A percentile compares a stretch with the other conserved stretches of the same genome.
Evolutionary conservation across 768 basidiomycete species (phyloP).

Genomic region (Favolaschia claudopus): DNA sequence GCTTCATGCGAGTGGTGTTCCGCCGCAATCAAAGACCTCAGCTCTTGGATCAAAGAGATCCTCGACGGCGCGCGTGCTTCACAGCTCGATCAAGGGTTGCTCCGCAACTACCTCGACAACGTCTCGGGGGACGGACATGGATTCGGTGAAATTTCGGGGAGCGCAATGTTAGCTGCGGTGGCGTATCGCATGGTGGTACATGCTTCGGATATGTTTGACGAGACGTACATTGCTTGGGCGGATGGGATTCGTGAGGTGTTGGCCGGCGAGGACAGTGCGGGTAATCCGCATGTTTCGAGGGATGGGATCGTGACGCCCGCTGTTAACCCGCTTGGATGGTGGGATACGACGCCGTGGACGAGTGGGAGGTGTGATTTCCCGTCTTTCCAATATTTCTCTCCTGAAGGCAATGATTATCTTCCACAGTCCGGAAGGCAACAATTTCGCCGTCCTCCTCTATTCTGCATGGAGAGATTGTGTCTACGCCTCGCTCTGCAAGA

Average conservation of each 20-base stretch:
- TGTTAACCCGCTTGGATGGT: constrained; percentile 46
- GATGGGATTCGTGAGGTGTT: constrained; percentile 36
- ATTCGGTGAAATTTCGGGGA: constrained; percentile 47
- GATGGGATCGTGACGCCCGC: constrained; percentile 43
- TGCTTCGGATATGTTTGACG: constrained; percentile 14
- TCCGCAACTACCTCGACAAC: constrained; percentile 27
- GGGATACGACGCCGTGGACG: constrained; percentile 38
- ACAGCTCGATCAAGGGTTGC: constrained; percentile 11
- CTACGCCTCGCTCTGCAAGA: too few species aligned
- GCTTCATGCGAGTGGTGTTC: constrained; percentile 33
- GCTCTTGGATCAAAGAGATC: constrained; percentile 52
- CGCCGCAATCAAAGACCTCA: constrained; percentile 37
- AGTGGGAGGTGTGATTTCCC: too few species aligned
- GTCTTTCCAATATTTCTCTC: too few species aligned
- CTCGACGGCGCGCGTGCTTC: constrained; percentile 33
- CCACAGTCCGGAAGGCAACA: too few species aligned
- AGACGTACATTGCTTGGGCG: constrained; percentile 30
- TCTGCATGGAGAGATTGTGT: too few species aligned
- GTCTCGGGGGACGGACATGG: constrained; percentile 16
- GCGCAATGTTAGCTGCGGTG: constrained; percentile 44
- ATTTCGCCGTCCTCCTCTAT: too few species aligned
- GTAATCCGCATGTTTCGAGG: constrained; percentile 33
- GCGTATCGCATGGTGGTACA: constrained; percentile 44
- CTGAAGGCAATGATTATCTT: too few species aligned
- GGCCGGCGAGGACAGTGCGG: constrained; percentile 21